Base-by-base conservation (phyloP, 805 yeast species). In the Yamadazyma scolyti region DNA sequence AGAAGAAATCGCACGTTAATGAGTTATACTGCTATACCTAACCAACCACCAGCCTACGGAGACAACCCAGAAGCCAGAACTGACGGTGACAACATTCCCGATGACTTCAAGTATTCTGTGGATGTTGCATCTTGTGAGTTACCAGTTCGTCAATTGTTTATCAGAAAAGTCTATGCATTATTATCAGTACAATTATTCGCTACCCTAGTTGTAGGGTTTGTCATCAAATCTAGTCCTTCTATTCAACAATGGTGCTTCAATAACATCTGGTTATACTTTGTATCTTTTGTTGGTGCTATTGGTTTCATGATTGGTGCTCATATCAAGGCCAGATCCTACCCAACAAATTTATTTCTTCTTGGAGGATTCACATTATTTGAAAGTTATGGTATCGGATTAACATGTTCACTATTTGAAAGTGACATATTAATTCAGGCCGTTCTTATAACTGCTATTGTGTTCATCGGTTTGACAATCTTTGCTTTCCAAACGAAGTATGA, bases 81-180 rank as follows among this genome's bases (percentile, higher is more conserved):
- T 8, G 56, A 40, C 6, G 66, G 56, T 7, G 65, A 59, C 38
- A 56, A 59, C 40, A 48, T 73, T 27, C 80, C 82, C 4, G 83
- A 86, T 44, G 95, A 85, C 56, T 87, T 86, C 74, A 87, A 86
- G 54, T 85, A 80, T 56, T 75, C 82, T 20, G 82, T 82, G 5
- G 71, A 74, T 31, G 94, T 87, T 15, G 75, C 87, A 3, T 78
- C 82, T 19, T 85, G 95, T 57, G 84, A 82, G 36, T 61, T 84
- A 30, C 76, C 82, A 10, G 68, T 87, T 23, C 75, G 96, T 45
- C 83, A 81, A 42, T 70, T 78, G 53, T 87, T 87, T 46, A 63
- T 84, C 44, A 71, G 88, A 37, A 83, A 82, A 50, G 96, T 87
- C 6, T 88, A 86, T 56, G 64, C 86, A 5, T 67, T 88, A 27